These are phyloP conservation scores for Fusarium oligoseptatum DNA, from an alignment of 2,329 filamentous ascomycete genomes.

Conservation along the genomic window DNA sequence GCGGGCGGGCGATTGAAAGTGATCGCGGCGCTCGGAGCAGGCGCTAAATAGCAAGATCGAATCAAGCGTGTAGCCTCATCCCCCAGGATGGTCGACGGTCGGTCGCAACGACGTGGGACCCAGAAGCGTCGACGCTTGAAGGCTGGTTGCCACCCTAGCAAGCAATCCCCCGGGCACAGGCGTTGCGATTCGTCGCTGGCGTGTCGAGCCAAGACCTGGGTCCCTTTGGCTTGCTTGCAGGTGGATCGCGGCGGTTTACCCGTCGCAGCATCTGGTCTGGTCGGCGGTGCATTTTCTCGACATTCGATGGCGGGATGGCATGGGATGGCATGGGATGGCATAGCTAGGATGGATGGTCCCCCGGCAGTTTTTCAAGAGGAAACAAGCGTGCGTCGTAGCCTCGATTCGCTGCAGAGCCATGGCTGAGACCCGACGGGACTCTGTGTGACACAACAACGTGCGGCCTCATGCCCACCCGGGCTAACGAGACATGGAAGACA, in stretches of 20 bases:
- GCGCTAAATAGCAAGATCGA: constrained; percentile 31
- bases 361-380: constrained; percentile 26
- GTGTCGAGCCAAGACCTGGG: constrained; percentile 37
- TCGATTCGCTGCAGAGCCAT: constrained; percentile 17
- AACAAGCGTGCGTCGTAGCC: constrained; percentile 27
- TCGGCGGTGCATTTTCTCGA: constrained; percentile 30
- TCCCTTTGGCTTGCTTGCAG: constrained; percentile 42
- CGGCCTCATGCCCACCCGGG: constrained; percentile 43
- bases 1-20: constrained; percentile 25
- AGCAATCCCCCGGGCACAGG: constrained; percentile 24
- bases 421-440: constrained; percentile 7
- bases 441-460: constrained; percentile 41
- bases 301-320: constrained; percentile 23
- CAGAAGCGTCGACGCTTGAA: constrained; percentile 30
- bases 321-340: background rate
- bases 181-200: constrained; percentile 35
- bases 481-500: constrained; percentile 34
- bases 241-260: constrained; percentile 43
- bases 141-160: constrained; percentile 37
- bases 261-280: constrained; percentile 35
- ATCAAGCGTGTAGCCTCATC: constrained; percentile 34
- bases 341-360: constrained; percentile 14
- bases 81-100: constrained; percentile 32
- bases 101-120: constrained; percentile 12
- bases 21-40: constrained; percentile 29